Evolutionary conservation across 352 stramenopile genomes (phyloP), one percentile per base, ranked within the genome.

Genomic region (Globisporangium middletonii): DNA sequence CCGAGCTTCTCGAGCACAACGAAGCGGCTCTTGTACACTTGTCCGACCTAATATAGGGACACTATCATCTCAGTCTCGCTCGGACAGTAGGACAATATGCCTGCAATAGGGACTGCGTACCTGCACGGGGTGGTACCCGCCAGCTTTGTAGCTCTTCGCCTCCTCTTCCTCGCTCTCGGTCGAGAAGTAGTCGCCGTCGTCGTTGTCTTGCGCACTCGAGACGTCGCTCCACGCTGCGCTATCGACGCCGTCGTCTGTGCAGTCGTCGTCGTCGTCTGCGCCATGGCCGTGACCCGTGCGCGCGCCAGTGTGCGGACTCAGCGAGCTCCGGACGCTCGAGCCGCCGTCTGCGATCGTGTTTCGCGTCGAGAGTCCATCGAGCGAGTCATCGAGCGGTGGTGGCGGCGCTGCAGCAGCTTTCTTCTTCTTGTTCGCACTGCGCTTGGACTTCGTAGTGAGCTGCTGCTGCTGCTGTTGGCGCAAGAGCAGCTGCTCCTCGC

Each of bases 1-100:
- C 97, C 97, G 38, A 99, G 86, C 73, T 99, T 99, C 68, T 98
- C 93, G 42, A 99, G 79, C 57, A 99, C 93, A 30, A 97, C 79
- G 64, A 99, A 99, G 61, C 96, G 77, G 8, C 68, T 67, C 52
- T 96, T 96, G 79, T 91, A 98, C 55, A 97, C 76, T 43, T 98
- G 92, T 4, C 92, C 94, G 13, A 91, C 71, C 56, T 53, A 27
- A 37, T 37, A 26, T 52, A 23, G 33, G 33, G 9, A 44, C 11
- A 12, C 38, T 38, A 43, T 8, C 2, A n/a, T 26, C 13, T 35
- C n/a, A 15, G 50, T 44, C 13, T 55, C 27, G 19, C 11, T 61
- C 6, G 1, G 28, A 15, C 63, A 49, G 83, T 12, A 38, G 7
- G 33, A 38, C 75, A 23, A 46, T 2, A 19, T 65, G 65, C 62